These are phyloP conservation scores for Carex kokanica DNA, from an alignment of 176 grass and related monocot genomes.

Conservation along the genomic window DNA sequence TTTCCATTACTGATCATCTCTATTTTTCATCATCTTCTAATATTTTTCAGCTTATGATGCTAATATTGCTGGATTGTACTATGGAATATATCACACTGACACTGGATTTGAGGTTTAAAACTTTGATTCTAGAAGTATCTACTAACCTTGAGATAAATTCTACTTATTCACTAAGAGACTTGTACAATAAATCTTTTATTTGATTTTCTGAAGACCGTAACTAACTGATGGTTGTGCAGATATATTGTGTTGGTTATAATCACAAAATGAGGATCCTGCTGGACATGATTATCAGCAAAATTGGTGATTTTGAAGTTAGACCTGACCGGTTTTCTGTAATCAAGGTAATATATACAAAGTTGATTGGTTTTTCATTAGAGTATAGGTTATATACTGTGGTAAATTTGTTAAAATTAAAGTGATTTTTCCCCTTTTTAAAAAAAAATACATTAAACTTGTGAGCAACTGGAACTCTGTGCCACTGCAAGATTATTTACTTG, in stretches of 20 bases:
- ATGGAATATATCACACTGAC: conserved; percentile 44
- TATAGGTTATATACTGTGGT: background rate
- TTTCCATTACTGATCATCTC: conserved; percentile 15
- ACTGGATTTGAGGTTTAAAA: conserved; percentile 79
- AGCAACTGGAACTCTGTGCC: background rate
- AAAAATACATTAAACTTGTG: background rate
- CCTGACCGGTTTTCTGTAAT: conserved; percentile 87
- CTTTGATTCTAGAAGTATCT: background rate
- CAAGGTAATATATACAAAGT: conserved; percentile 57
- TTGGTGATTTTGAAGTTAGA: conserved; percentile 77
- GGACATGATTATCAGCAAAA: conserved; percentile 78
- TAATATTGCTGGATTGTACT: conserved; percentile 89
- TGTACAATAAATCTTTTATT: background rate
- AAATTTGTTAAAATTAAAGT: background rate
- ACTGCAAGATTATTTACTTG: background rate
- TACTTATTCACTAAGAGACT: background rate
- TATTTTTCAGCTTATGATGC: conserved; percentile 87
- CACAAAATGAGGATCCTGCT: conserved; percentile 94
- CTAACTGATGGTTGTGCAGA: conserved; percentile 33
- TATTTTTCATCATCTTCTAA: conserved; percentile 41
- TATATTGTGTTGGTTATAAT: conserved; percentile 87
- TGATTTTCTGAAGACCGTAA: background rate
- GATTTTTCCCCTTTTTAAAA: background rate
- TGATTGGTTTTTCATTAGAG: background rate
- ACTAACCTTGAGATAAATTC: background rate